A percentile compares a stretch with the other conserved stretches of the same genome.
These are phyloP conservation scores for Ephemerocybe angulata DNA, from an alignment of 768 basidiomycete genomes.

Conservation along the genomic window DNA sequence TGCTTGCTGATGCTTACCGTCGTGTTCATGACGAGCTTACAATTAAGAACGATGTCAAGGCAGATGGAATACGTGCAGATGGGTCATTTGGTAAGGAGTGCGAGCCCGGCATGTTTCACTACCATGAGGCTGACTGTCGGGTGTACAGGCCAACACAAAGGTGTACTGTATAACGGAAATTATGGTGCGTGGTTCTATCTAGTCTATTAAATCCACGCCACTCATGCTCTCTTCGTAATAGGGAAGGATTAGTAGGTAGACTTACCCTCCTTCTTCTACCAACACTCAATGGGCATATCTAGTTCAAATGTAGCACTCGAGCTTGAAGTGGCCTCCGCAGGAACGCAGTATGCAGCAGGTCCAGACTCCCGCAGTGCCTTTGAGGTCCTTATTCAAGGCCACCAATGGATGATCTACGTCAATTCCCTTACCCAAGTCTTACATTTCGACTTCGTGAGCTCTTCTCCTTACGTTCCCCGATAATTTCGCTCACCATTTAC, in stretches of 20 bases:
- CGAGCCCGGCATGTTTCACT: not conserved
- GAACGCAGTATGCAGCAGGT: conserved; percentile 53
- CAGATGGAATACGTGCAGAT: conserved; percentile 60
- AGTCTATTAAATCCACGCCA: not conserved
- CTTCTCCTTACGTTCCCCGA: not conserved
- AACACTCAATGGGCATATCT: not conserved
- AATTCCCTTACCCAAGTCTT: conserved; percentile 54
- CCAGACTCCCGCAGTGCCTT: conserved; percentile 44
- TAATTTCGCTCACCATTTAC: not conserved
- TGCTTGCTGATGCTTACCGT: conserved; percentile 47
- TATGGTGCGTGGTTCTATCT: conserved; percentile 44
- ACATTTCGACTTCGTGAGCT: conserved; percentile 70
- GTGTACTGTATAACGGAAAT: conserved; percentile 68
- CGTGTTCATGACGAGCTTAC: conserved; percentile 51
- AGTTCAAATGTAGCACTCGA: conserved; percentile 62
- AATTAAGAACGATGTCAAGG: conserved; percentile 41
- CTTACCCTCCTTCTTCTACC: not conserved
- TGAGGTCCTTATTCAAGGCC: conserved; percentile 52
- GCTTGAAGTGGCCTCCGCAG: conserved; percentile 56
- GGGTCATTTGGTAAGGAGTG: conserved; percentile 41
- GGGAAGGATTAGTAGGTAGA: conserved; percentile 45
- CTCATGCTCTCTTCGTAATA: conserved; percentile 11
- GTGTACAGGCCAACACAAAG: conserved; percentile 51
- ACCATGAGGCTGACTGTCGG: not conserved
- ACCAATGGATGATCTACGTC: conserved; percentile 67